Conservation (phyloP, 2,329 filamentous ascomycete genomes). For the Ophiocordyceps polyrhachis-furcata region DNA sequence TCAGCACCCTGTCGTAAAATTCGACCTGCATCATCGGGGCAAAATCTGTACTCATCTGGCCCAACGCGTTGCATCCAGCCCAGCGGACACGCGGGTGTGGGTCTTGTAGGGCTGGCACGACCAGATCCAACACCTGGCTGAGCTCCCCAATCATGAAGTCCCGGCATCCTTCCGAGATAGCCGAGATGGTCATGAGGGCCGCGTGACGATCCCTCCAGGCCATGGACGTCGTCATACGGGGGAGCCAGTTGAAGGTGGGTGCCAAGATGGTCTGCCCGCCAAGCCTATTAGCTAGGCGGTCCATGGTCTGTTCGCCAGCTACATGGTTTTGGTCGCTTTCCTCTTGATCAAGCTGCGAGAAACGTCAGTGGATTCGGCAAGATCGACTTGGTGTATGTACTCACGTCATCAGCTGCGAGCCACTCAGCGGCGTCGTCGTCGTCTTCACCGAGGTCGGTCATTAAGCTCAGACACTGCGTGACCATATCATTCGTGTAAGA, state of each 20-base stretch:
- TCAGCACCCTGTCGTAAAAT: conserved; percentile 74
- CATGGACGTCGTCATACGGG: conserved; percentile 90
- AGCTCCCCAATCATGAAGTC: conserved; percentile 92
- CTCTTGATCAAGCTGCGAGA: conserved; percentile 60
- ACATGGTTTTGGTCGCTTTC: conserved; percentile 97
- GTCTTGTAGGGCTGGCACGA: conserved; percentile 81
- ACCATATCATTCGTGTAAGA: conserved; percentile 93
- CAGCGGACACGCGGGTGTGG: conserved; percentile 87
- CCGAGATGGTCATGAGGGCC: conserved; percentile 95
- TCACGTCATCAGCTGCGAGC: conserved; percentile 77
- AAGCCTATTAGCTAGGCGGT: conserved; percentile 89
- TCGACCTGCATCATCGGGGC: conserved; percentile 95
- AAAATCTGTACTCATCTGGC: conserved; percentile 99
- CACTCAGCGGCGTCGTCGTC: conserved; percentile 92
- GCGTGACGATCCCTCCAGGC: conserved; percentile 92
- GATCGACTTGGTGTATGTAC: conserved; percentile 12
- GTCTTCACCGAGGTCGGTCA: conserved; percentile 90
- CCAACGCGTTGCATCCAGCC: conserved; percentile 95
- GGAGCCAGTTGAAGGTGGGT: conserved; percentile 91
- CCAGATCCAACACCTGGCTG: conserved; percentile 81
- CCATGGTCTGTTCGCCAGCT: conserved; percentile 96
- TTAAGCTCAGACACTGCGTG: conserved; percentile 88
- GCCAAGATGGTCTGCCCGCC: conserved; percentile 84
- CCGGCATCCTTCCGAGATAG: conserved; percentile 91
- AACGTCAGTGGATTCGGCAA: conserved; percentile 8